Evolutionary conservation across 768 basidiomycete species (phyloP).

Genomic region (Suillus occidentalis): DNA sequence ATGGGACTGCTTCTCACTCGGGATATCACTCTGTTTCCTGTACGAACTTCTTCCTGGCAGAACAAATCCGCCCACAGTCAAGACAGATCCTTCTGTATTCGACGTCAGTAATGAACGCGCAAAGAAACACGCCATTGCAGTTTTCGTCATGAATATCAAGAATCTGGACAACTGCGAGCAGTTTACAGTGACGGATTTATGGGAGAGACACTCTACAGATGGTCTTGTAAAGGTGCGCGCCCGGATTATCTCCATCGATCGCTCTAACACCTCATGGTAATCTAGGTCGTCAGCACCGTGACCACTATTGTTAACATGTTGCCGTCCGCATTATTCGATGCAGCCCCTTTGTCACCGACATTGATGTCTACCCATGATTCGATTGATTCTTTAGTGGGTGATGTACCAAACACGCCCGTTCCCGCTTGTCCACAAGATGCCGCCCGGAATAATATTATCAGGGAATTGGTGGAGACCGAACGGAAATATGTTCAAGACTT

Average conservation of each 20-base stretch:
- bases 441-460: conserved; percentile 74
- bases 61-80: conserved; percentile 40
- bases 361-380: conserved; percentile 57
- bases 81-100: conserved; percentile 63
- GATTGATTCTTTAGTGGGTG: conserved; percentile 53
- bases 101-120: conserved; percentile 75
- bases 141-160: conserved; percentile 88
- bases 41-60: conserved; percentile 79
- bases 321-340: conserved; percentile 66
- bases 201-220: conserved; percentile 88
- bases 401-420: conserved; percentile 39
- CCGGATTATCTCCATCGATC: conserved; percentile 1
- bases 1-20: conserved; percentile 92
- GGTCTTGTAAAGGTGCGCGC: conserved; percentile 87
- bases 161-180: conserved; percentile 69
- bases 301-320: conserved; percentile 79
- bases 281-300: conserved; percentile 86
- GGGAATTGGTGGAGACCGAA: conserved; percentile 93
- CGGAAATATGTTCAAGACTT: conserved; percentile 96
- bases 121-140: conserved; percentile 88
- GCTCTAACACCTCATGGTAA: conserved; percentile 7
- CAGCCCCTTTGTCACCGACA: conserved; percentile 58
- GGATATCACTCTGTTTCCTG: conserved; percentile 92
- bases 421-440: conserved; percentile 60
- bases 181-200: conserved; percentile 91